Conservation (phyloP, 345 rosid species). For the Orychophragmus violaceus region DNA sequence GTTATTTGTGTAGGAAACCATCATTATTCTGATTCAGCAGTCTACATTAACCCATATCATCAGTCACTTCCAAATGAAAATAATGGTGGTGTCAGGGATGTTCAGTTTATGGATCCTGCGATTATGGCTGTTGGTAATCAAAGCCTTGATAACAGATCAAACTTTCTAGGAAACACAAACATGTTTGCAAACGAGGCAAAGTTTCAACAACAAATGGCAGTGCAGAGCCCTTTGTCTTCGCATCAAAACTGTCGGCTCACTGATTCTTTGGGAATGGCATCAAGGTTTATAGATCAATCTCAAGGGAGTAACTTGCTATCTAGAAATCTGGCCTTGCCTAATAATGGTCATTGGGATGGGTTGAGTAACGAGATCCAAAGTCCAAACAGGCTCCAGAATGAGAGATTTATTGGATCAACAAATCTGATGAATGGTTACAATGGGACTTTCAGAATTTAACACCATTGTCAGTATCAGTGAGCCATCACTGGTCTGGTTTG, state of each 20-base stretch:
- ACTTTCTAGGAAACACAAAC: conserved; percentile 41
- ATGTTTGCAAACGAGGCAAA: conserved; percentile 58
- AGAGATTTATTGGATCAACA: conserved; percentile 58
- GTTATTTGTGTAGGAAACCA: conserved; percentile 41
- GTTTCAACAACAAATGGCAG: conserved; percentile 49
- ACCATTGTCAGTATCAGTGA: conserved; percentile 9
- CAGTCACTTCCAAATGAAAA: conserved; percentile 39
- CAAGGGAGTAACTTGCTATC: conserved; percentile 43
- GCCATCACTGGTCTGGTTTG: conserved; percentile 12
- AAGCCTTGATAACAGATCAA: conserved; percentile 54
- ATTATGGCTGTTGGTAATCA: conserved; percentile 80
- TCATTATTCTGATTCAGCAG: conserved; percentile 41
- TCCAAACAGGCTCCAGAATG: conserved; percentile 57
- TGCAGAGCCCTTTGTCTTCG: conserved; percentile 56
- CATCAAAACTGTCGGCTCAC: conserved; percentile 49
- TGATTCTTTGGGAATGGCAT: conserved; percentile 53
- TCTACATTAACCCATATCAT: conserved; percentile 47
- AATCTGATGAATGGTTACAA: conserved; percentile 55
- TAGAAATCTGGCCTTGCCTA: conserved; percentile 40
- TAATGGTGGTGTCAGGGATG: conserved; percentile 44
- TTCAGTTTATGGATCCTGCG: conserved; percentile 89
- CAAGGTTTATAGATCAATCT: conserved; percentile 60
- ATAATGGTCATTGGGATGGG: conserved; percentile 74
- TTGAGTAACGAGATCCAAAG: conserved; percentile 59
- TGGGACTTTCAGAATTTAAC: conserved; percentile 67